These are phyloP conservation scores for Biscutella laevigata DNA, from an alignment of 441 rosid genomes.

Conservation along the genomic window DNA sequence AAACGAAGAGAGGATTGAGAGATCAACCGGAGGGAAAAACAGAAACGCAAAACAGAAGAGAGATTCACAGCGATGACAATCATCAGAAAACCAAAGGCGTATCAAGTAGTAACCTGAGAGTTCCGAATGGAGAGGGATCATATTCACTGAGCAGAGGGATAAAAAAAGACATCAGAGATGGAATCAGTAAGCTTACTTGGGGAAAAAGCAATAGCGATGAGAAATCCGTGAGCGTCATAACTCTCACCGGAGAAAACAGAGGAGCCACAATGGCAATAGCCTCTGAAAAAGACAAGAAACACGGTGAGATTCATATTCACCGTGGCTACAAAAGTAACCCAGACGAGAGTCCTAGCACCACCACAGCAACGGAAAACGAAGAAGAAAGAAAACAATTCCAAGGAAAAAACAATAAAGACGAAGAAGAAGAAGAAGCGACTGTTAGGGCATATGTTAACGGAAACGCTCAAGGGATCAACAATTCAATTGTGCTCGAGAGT, in stretches of 20 bases:
- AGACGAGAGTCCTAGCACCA: conserved; percentile 46
- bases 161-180: conserved; percentile 52
- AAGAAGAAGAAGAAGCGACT: conserved; percentile 18
- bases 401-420: conserved; percentile 10
- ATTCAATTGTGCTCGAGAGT: conserved; percentile 54
- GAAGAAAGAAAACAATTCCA: conserved; percentile 21
- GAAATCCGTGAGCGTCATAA: conserved; percentile 37
- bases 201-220: conserved; percentile 35
- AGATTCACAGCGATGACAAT: conserved; percentile 29
- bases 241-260: conserved; percentile 77
- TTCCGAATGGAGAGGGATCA: conserved; percentile 22
- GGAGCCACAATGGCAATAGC: conserved; percentile 66
- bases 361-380: conserved; percentile 55
- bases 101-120: conserved; percentile 17
- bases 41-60: conserved; percentile 15
- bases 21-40: conserved; percentile 19
- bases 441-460: conserved; percentile 49
- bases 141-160: conserved; percentile 28
- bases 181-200: conserved; percentile 43
- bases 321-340: conserved; percentile 55
- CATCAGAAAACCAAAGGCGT: conserved; percentile 12
- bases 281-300: conserved; percentile 39
- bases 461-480: conserved; percentile 60
- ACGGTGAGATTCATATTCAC: conserved; percentile 44
- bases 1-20: conserved; percentile 20